Percentiles rank a stretch among this genome's conserved stretches.
Evolutionary conservation across 106 monocot species (phyloP).

Genomic region (Acorus gramineus): DNA sequence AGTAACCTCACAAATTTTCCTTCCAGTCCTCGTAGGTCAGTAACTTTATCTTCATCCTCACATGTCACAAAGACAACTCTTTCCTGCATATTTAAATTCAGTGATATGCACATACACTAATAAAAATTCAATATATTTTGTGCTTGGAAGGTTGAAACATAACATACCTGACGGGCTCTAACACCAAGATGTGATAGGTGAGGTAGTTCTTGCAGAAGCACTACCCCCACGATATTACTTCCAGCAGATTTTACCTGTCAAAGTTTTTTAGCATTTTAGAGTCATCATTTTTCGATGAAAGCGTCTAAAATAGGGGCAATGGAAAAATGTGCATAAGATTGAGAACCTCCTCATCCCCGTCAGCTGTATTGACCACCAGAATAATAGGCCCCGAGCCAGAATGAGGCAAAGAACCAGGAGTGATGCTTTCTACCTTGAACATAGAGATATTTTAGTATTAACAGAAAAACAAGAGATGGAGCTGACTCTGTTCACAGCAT

Average conservation of each 20-base stretch:
- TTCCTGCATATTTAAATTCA: slow-evolving; percentile 41
- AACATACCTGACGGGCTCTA: slow-evolving; percentile 79
- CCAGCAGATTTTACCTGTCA: slow-evolving; percentile 81
- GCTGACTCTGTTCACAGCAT: no score
- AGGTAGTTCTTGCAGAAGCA: slow-evolving; percentile 85
- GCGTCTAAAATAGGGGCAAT: no score
- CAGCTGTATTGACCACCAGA: slow-evolving; percentile 79
- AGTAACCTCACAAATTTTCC: slow-evolving; percentile 72
- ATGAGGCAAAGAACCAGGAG: slow-evolving; percentile 65
- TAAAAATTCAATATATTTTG: neutral
- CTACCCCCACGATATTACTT: slow-evolving; percentile 64
- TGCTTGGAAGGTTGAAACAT: slow-evolving; percentile 1
- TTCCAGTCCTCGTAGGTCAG: slow-evolving; percentile 39
- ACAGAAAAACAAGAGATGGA: no score
- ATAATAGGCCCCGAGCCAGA: slow-evolving; percentile 56
- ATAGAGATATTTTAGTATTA: neutral
- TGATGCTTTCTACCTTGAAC: slow-evolving; percentile 67
- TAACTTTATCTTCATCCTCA: slow-evolving; percentile 71
- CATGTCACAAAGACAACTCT: slow-evolving; percentile 86
- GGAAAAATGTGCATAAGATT: neutral
- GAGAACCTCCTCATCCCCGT: slow-evolving; percentile 93
- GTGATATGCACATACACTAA: neutral
- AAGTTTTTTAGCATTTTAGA: neutral
- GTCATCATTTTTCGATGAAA: no score
- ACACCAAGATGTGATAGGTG: slow-evolving; percentile 98